Evolutionary conservation across 768 basidiomycete species (phyloP).

Genomic region (Sporobolomyces roseus): DNA sequence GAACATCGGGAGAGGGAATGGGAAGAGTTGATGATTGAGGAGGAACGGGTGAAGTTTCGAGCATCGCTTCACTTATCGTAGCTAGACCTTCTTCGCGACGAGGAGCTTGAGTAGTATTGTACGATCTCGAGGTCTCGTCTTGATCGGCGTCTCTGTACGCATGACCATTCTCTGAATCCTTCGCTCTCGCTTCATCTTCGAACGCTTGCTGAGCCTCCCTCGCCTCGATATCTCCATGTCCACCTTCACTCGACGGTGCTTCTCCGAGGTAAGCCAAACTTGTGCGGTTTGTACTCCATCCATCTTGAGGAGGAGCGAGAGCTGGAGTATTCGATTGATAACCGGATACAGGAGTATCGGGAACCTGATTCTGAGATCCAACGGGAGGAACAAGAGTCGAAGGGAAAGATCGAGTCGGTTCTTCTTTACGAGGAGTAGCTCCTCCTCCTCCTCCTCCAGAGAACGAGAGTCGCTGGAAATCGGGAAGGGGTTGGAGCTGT

Average conservation of each 20-base stretch:
- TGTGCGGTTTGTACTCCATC: conserved; percentile 21
- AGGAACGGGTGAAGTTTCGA: conserved; percentile 1
- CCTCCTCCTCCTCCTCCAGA: too few species aligned
- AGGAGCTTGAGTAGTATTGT: neutral
- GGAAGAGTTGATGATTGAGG: neutral
- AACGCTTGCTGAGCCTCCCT: conserved; percentile 8
- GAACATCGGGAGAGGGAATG: neutral
- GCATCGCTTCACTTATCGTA: conserved; percentile 6
- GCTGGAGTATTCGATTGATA: conserved; percentile 11
- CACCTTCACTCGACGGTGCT: conserved; percentile 13
- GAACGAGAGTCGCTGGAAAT: conserved; percentile 27
- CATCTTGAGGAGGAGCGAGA: conserved; percentile 18
- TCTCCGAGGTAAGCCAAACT: conserved; percentile 40
- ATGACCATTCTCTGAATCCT: neutral
- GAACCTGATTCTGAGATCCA: neutral
- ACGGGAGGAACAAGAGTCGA: neutral
- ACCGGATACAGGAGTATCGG: neutral
- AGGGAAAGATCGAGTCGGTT: neutral
- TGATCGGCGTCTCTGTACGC: neutral
- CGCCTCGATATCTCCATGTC: conserved; percentile 7
- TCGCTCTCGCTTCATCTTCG: conserved; percentile 14
- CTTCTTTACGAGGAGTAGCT: neutral
- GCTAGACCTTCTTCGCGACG: neutral
- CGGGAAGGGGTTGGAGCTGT: conserved; percentile 31
- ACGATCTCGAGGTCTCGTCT: neutral